These are phyloP conservation scores for Isochrysis galbana DNA, from an alignment of 78 protist genomes.

Conservation along the genomic window DNA sequence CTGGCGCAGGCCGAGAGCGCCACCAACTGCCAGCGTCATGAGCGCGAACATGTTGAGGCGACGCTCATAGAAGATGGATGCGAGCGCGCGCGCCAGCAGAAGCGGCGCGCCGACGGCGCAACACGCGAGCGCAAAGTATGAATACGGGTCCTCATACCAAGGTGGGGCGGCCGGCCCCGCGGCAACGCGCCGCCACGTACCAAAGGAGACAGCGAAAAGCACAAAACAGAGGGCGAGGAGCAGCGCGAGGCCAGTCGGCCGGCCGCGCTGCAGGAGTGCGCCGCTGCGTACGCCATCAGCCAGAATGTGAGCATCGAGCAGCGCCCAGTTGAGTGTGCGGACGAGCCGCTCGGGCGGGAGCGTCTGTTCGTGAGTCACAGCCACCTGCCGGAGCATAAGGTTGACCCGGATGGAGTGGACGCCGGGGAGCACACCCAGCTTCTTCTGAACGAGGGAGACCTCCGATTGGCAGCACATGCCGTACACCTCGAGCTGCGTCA, in stretches of 20 bases:
- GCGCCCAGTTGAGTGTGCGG: slow-evolving; percentile 14
- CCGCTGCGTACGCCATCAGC: background rate
- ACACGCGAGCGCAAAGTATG: slow-evolving; percentile 17
- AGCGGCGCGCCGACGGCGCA: background rate
- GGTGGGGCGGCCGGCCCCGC: background rate
- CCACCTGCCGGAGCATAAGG: background rate
- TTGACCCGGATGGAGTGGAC: background rate
- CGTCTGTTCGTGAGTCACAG: background rate
- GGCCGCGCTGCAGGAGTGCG: background rate
- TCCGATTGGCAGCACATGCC: slow-evolving; percentile 31
- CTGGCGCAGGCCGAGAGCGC: background rate
- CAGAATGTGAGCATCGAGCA: background rate
- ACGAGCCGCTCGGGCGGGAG: background rate
- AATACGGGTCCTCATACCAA: background rate
- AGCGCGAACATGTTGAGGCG: background rate
- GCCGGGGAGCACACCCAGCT: background rate
- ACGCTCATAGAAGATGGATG: background rate
- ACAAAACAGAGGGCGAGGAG: background rate
- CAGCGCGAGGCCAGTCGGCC: background rate
- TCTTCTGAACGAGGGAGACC: background rate
- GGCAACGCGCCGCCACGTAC: background rate
- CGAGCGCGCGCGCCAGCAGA: background rate
- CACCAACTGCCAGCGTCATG: background rate
- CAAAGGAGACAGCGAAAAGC: background rate
- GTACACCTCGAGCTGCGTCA: background rate